Base-by-base conservation (phyloP, 2,329 filamentous ascomycete species). In the Graphiopsis chlorocephala region DNA sequence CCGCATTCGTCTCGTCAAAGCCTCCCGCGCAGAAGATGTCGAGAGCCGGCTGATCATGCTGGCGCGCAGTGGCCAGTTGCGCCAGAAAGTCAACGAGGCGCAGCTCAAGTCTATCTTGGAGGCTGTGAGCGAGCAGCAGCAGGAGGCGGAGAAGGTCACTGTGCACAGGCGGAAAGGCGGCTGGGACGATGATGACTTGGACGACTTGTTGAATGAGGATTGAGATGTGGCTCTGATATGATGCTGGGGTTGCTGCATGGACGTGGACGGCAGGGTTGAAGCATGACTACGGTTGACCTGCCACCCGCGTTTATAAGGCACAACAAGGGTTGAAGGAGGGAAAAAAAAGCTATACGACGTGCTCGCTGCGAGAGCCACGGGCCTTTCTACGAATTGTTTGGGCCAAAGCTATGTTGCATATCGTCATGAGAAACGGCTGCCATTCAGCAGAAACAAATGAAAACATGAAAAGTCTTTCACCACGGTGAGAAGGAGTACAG, bases 1-100 rank as follows among this genome's bases (percentile, higher is more conserved):
- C 64, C 92, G 95, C 70, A 98, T 99, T 80, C 90, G 94, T 35
- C 88, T 99, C 66, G 95, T 99, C 75, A 98, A 98, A 81, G 92
- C 93, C 77, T 89, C 90, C 72, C 91, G 95, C 73, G 95, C 95
- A 38, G 86, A 85, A 67, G 93, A 97, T 74, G 87, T 99, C 64
- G 95, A 99, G 82, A 93, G 96, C 83, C 82, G 94, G 59, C 86
- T 99, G 64, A 93, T 99, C 78, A 93, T 90, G 88, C 86, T 99
- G 65, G 94, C 95, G 65, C 88, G 93, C 73, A 86, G 89, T 26
- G 93, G 94, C 26, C 95, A 98, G 82, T 83, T 99, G 72, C 84
- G 92, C 63, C 82, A 87, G 67, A 96, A 97, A 77, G 92, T 99
- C 55, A 94, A 90, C 1, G 95, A 99, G 79, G 88, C 89, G 57